Base-by-base conservation (phyloP, 768 basidiomycete genomes). In the Phlebiopsis gigantea region DNA sequence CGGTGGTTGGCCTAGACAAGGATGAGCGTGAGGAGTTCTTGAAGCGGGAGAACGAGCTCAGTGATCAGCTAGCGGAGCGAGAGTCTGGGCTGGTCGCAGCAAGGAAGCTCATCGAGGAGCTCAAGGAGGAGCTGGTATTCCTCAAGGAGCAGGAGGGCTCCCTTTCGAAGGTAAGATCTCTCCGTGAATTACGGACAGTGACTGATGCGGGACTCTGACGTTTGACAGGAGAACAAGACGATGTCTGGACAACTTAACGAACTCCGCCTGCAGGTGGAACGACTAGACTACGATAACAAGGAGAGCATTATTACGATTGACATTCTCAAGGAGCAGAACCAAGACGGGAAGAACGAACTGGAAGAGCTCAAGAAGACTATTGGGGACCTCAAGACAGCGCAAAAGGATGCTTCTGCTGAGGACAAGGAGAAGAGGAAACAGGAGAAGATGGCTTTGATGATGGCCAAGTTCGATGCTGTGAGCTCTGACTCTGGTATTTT, bases 341-440 rank as follows among this genome's bases (percentile, higher is more conserved):
- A 78, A 56, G 95, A 99, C 68, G 81, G 91, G 19, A 84, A 87
- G 71, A 79, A 72, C 48, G 96, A 98, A 71, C 75, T 98, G 57
- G 96, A 98, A 63, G 94, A 96, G 66, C 78, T 98, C 43, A 85
- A 80, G 77, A 88, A 84, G 72, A 81, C 84, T 60, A 80, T 94
- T 57, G 72, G 79, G 17, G 92, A 94, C 46, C 72, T 93, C 62
- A 93, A 91, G 75, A 75, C 78, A 31, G 79, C 85, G 12, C 90
- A 94, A 72, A 90, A 87, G 72, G 90, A 91, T 58, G 83, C 88
- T 15, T 87, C 88, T 39, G 86, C 86, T 29, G 97, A 98, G 70
- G 97, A 98, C 70, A 98, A 95, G 75, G 97, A 99, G 79, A 97
- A 93, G 79, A 85, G 90, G 71, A 98, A 98, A 73, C 93, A 96